Base-by-base conservation (phyloP, 2,329 filamentous ascomycete species). In the Plectosphaerella cucumerina region DNA sequence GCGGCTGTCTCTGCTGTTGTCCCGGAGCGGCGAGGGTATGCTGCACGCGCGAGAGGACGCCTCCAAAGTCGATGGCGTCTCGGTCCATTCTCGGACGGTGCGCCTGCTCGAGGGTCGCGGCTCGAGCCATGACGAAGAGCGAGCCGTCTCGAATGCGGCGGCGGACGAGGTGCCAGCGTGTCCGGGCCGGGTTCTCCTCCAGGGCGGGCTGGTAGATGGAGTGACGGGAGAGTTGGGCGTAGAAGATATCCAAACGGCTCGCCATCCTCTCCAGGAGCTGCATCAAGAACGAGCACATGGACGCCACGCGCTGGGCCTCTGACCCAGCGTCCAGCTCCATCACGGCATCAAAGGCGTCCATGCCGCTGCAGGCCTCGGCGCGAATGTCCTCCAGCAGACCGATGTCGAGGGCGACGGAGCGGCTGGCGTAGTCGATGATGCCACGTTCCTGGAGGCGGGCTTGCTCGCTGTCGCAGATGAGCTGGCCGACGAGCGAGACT, bases 201-300 rank as follows among this genome's bases (percentile, higher is more conserved):
- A 81, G 66, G 51, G 74, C 72, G 0, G 77, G 77, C 11, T 71
- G 70, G 54, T 80, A 79, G 8, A 81, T 67, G 0, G 74, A 76
- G 54, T 72, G 67, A 14, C 71, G 70, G 0, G 77, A 68, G 4
- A 81, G 65, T 52, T 77, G 75, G 8, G 70, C 66, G 54, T 81
- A 81, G 60, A 78, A 81, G 5, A 74, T 67, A 34, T 76, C 74
- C 0, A 81, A 62, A 0, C 77, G 65, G 45, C 73, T 73, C 0
- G 77, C 74, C 68, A 81, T 78, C 12, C 76, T 72, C 59, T 81
- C 77, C 1, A 80, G 68, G 1, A 76, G 67, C 50, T 77, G 74
- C 46, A 81, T 69, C 1, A 81, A 64, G 57, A 79, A 80, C 0
- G 69, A 70, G 1, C 73, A 67, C 4, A 76, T 54, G 0, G 71